These are phyloP conservation scores for Nicotiana sylvestris DNA, from an alignment of 257 asterid genomes.

Conservation along the genomic window DNA sequence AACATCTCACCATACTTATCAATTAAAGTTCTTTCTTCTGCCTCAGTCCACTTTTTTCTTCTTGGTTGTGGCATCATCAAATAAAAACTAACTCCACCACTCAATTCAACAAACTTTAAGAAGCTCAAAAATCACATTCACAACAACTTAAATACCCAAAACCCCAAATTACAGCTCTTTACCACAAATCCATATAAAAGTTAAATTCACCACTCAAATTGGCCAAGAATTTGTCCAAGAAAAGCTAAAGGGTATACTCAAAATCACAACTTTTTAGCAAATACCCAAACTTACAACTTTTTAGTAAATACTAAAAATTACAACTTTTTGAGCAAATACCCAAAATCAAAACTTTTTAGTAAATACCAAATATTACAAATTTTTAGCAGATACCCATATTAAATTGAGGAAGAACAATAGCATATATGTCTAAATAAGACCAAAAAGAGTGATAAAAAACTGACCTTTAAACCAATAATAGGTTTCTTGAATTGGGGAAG, in stretches of 20 bases:
- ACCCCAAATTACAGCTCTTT: neutral
- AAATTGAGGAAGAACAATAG: neutral
- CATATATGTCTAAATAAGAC: neutral
- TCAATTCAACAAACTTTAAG: neutral
- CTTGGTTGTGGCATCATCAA: slow-evolving; percentile 87
- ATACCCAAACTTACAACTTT: neutral
- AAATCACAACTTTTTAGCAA: neutral
- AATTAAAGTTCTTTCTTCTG: slow-evolving; percentile 86
- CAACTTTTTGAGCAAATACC: neutral
- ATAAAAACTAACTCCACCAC: neutral
- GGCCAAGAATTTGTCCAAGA: neutral
- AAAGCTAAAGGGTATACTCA: neutral
- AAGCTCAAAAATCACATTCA: neutral
- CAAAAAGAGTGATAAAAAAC: neutral
- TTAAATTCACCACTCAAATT: neutral
- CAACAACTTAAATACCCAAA: neutral
- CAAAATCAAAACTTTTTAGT: neutral
- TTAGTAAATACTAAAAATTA: no score
- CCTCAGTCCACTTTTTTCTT: slow-evolving; percentile 98
- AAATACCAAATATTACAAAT: neutral
- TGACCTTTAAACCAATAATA: slow-evolving; percentile 2
- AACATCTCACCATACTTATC: slow-evolving; percentile 84
- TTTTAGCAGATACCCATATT: neutral
- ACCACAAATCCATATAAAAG: neutral
- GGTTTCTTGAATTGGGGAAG: neutral